Percentiles rank a stretch among this genome's conserved stretches.
Conservation (phyloP, 23 red algal species). For the Cyanidiococcus yangmingshanensis region DNA sequence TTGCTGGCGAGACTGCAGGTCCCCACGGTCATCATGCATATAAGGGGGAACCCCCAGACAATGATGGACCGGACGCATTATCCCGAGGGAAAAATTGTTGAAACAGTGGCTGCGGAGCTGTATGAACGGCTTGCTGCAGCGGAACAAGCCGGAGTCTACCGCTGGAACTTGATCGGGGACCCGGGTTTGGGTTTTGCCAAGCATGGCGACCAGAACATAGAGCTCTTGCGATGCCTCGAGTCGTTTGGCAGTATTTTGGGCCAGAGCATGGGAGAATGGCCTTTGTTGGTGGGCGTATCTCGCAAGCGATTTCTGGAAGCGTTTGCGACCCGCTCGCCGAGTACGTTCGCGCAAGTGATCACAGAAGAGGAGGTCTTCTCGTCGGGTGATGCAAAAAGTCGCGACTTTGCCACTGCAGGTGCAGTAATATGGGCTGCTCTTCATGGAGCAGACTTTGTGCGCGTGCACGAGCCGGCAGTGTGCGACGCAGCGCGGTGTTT, state of each 20-base stretch:
- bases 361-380: background rate
- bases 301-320: slow-evolving; percentile 31
- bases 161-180: slow-evolving; percentile 70
- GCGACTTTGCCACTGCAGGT: slow-evolving; percentile 81
- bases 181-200: slow-evolving; percentile 89
- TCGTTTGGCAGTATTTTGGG: slow-evolving; percentile 21
- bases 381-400: background rate
- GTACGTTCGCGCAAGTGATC: background rate
- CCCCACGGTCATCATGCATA: slow-evolving; percentile 74
- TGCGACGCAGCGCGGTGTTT: slow-evolving; percentile 27
- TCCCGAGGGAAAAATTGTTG: slow-evolving; percentile 14
- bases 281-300: slow-evolving; percentile 34
- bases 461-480: slow-evolving; percentile 54
- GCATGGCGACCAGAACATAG: slow-evolving; percentile 23
- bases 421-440: slow-evolving; percentile 30
- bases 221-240: slow-evolving; percentile 28
- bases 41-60: slow-evolving; percentile 58
- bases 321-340: background rate
- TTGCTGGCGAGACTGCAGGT: slow-evolving; percentile 24
- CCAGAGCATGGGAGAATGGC: background rate
- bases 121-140: slow-evolving; percentile 24
- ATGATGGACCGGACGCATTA: slow-evolving; percentile 47
- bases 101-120: slow-evolving; percentile 31
- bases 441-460: slow-evolving; percentile 61
- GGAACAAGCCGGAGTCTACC: slow-evolving; percentile 27